Evolutionary conservation across 495 filamentous ascomycete species (phyloP), one percentile per base, ranked within the genome.

Genomic region (Peziza echinospora): DNA sequence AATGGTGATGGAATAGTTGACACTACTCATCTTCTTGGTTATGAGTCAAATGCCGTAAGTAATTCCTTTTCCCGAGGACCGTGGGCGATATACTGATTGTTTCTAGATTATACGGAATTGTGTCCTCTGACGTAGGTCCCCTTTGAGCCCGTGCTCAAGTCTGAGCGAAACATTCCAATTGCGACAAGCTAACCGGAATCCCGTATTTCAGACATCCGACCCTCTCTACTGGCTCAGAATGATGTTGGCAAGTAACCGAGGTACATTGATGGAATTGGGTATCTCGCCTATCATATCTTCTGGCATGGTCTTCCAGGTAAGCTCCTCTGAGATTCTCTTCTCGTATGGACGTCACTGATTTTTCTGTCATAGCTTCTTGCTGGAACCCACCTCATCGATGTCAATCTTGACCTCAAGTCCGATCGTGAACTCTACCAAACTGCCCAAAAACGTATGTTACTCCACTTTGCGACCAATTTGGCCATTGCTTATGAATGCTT

Each of bases 371-470:
- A 72, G 72, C 84, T 96, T 59, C 84, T 96, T 50, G 87, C 87
- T 60, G 91, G 91, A 65, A 99, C 91, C 68, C 91, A 99, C 71
- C 76, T 96, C 67, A 96, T 99, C 67, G 91, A 97, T 66, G 86
- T 96, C 70, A 93, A 94, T 73, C 80, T 93, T 47, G 89, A 99
- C 71, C 78, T 99, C 63, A 96, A 99, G 71, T 84, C 84, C 63
- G 91, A 99, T 65, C 86, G 91, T 67, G 91, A 99, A 68, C 77
- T 96, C 48, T 96, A 96, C 74, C 91, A 99, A 69, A 96, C 89
- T 42, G 91, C 91, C 48, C 91, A 99, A 72, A 99, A 99, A 71
- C 81, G 56, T 59, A 47, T 49, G 56, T 26, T n/a, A 7, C 37
- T 16, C 13, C 5, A n/a, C 23, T 17, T 21, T 3, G 30, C 37